Percentiles rank a stretch among this genome's conserved stretches.
phyloP scores from a whole-genome alignment of 2,329 filamentous ascomycete genomes.

The Hypoxylon sp. region DNA sequence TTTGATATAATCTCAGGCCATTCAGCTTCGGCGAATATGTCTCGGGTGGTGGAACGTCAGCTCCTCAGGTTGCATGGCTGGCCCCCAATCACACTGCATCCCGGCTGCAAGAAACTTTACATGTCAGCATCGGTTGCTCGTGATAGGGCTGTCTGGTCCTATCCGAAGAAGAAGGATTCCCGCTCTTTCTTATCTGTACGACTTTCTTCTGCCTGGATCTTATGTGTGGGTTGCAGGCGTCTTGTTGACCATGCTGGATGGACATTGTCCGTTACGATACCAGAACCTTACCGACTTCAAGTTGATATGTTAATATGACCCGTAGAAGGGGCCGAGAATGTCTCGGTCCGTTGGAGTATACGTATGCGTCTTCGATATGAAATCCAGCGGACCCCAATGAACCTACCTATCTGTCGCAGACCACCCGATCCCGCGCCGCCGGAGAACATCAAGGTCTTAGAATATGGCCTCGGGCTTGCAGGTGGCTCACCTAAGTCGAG shows the following conservation, averaged over 20 bases:
- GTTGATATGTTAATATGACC: background rate
- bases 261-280: constrained; percentile 14
- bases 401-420: background rate
- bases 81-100: constrained; percentile 30
- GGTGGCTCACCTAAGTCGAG: constrained; percentile 14
- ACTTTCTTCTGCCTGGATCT: constrained; percentile 16
- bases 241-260: constrained; percentile 18
- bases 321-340: background rate
- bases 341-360: background rate
- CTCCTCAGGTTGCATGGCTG: constrained; percentile 25
- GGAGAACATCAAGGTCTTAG: constrained; percentile 5
- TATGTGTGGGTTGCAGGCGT: constrained; percentile 18
- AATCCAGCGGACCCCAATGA: background rate
- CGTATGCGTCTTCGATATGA: background rate
- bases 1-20: constrained; percentile 21
- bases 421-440: background rate
- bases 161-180: constrained; percentile 27
- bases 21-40: constrained; percentile 32
- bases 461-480: constrained; percentile 25
- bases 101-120: constrained; percentile 11
- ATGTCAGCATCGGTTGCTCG: constrained; percentile 20
- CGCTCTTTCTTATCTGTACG: constrained; percentile 25
- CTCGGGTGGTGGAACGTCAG: constrained; percentile 36
- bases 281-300: constrained; percentile 13
- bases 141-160: constrained; percentile 24